These are phyloP conservation scores for Microsporum ferrugineum DNA, from an alignment of 2,329 filamentous ascomycete species.

Conservation along the genomic window DNA sequence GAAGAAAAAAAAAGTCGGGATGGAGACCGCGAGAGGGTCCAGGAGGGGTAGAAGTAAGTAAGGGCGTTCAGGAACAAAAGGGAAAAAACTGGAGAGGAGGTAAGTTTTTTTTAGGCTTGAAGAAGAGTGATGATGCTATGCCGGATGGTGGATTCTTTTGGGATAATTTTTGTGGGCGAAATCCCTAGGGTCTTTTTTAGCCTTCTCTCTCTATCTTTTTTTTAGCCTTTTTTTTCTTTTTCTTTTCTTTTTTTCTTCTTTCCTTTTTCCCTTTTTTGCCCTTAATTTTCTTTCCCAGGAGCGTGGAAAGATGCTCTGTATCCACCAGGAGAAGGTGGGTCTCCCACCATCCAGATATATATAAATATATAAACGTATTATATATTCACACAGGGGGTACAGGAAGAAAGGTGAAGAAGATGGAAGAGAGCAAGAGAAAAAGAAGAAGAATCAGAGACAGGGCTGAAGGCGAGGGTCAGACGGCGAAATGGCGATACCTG, in stretches of 20 bases:
- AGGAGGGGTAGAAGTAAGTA: slow-evolving; percentile 6
- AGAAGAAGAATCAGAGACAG: background rate
- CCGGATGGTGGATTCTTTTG: background rate
- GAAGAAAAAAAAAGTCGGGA: slow-evolving; percentile 13
- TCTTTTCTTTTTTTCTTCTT: background rate
- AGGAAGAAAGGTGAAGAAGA: background rate
- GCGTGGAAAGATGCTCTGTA: slow-evolving; percentile 8
- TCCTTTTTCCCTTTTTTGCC: background rate
- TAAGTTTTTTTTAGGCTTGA: slow-evolving; percentile 3
- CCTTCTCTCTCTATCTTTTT: background rate
- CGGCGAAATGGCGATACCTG: background rate
- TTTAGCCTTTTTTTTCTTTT: background rate
- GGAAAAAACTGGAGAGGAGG: slow-evolving; percentile 5
- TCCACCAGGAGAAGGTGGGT: slow-evolving; percentile 11
- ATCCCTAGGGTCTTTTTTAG: background rate
- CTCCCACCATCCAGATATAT: slow-evolving; percentile 1
- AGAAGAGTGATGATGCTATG: slow-evolving; percentile 3
- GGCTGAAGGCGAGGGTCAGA: background rate
- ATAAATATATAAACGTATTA: slow-evolving; percentile 1
- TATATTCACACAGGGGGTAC: background rate
- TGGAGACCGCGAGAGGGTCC: slow-evolving; percentile 10
- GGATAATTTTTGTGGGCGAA: background rate
- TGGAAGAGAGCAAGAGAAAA: background rate
- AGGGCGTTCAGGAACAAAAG: slow-evolving; percentile 7
- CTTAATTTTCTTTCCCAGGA: slow-evolving; percentile 1